These are phyloP conservation scores for Pestalotiopsis sp. DNA, from an alignment of 2,329 filamentous ascomycete species.

Conservation along the genomic window DNA sequence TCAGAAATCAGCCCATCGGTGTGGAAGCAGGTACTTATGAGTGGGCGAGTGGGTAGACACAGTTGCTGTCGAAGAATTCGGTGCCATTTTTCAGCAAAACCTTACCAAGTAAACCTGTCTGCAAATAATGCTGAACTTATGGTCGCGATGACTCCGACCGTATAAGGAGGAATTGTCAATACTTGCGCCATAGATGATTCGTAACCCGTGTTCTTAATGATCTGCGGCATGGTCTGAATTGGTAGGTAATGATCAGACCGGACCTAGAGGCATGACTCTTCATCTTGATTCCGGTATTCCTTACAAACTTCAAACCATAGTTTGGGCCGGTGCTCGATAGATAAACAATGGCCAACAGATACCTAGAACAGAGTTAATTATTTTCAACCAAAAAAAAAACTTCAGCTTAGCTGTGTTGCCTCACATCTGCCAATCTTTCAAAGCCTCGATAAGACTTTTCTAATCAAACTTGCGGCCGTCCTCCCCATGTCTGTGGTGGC, in stretches of 20 bases:
- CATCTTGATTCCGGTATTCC: neutral
- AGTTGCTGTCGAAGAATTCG: no score
- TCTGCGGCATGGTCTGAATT: neutral
- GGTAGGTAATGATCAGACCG: neutral
- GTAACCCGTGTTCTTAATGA: slow-evolving; percentile 7
- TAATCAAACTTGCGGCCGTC: neutral
- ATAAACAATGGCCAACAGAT: slow-evolving; percentile 2
- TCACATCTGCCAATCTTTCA: slow-evolving; percentile 7
- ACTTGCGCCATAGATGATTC: slow-evolving; percentile 5
- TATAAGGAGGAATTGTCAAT: neutral
- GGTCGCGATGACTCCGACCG: neutral
- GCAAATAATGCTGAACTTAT: neutral
- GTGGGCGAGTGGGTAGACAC: neutral
- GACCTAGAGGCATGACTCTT: neutral
- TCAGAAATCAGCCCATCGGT: neutral
- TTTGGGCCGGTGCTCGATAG: slow-evolving; percentile 1
- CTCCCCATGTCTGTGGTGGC: neutral
- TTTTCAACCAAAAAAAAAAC: neutral
- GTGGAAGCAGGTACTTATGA: neutral
- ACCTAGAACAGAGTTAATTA: neutral
- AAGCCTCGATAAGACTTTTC: neutral
- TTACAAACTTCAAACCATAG: slow-evolving; percentile 4
- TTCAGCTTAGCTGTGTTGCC: neutral
- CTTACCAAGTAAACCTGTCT: neutral
- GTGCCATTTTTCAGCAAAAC: neutral